Evolutionary conservation across 148 eudicot genomes (phyloP).

Genomic region (Chenopodium album): DNA sequence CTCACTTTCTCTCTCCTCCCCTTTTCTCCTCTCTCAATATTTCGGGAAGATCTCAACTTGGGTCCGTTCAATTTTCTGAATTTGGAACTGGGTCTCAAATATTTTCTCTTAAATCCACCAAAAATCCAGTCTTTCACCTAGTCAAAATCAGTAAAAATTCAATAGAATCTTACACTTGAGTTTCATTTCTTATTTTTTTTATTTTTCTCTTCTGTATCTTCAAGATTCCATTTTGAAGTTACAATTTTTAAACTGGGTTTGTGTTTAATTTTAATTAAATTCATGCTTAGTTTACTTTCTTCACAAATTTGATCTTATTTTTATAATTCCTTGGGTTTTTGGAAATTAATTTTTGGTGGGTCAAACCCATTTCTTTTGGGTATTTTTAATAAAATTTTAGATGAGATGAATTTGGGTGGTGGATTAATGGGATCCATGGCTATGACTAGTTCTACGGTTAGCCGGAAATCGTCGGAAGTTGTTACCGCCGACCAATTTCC

Average conservation of each 20-base stretch:
- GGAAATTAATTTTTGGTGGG: conserved; percentile 17
- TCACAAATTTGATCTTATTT: conserved; percentile 20
- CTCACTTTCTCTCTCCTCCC: conserved; percentile 26
- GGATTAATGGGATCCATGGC: conserved; percentile 55
- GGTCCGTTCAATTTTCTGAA: conserved; percentile 18
- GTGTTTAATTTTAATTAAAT: conserved; percentile 7
- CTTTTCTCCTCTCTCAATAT: conserved; percentile 8
- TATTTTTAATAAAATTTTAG: conserved; percentile 16
- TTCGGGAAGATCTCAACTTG: conserved; percentile 30
- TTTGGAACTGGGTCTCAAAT: conserved; percentile 25
- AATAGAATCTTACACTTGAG: conserved; percentile 8
- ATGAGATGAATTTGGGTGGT: conserved; percentile 67
- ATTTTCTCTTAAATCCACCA: conserved; percentile 5
- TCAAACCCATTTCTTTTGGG: conserved; percentile 21
- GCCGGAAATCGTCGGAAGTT: conserved; percentile 51
- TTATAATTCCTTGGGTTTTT: too few species aligned
- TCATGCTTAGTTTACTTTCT: conserved; percentile 11
- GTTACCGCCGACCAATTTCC: conserved; percentile 66
- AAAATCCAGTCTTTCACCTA: conserved; percentile 20
- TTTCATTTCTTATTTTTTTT: background rate
- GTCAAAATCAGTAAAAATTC: conserved; percentile 5
- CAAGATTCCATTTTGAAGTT: conserved; percentile 20
- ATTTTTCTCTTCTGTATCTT: background rate
- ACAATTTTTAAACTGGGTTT: conserved; percentile 8
- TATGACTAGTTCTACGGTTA: conserved; percentile 39